These are phyloP conservation scores for Neltuma alba DNA, from an alignment of 306 rosid genomes.

Conservation along the genomic window DNA sequence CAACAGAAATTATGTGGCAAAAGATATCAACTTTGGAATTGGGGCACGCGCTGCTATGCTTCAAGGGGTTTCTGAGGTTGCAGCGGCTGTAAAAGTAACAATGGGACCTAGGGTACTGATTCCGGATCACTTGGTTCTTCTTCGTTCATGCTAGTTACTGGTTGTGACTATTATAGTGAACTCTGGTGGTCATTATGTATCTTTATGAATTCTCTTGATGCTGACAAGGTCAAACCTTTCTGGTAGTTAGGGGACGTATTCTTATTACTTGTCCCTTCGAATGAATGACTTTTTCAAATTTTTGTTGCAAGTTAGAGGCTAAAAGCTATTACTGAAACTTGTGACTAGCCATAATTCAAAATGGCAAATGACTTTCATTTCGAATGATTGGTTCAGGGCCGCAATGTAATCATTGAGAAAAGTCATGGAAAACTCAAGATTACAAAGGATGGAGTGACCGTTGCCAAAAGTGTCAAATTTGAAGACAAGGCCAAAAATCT, in stretches of 20 bases:
- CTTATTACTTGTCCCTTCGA: neutral
- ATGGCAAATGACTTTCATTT: neutral
- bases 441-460: conserved; percentile 95
- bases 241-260: neutral
- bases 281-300: neutral
- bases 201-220: neutral
- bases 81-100: conserved; percentile 96
- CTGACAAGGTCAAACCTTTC: neutral
- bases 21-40: conserved; percentile 80
- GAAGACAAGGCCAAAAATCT: conserved; percentile 71
- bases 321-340: neutral
- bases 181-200: neutral
- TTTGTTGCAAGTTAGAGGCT: neutral
- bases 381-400: conserved; percentile 67
- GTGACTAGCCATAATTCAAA: neutral
- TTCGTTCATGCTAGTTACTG: conserved; percentile 7
- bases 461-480: conserved; percentile 85
- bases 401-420: conserved; percentile 83
- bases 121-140: conserved; percentile 10
- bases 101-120: conserved; percentile 93
- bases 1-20: conserved; percentile 72
- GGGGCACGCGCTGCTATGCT: conserved; percentile 93
- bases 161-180: neutral
- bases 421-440: conserved; percentile 61
- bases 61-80: conserved; percentile 89